phyloP scores from a whole-genome alignment of 805 yeast species.

The Metschnikowia henanensis region DNA sequence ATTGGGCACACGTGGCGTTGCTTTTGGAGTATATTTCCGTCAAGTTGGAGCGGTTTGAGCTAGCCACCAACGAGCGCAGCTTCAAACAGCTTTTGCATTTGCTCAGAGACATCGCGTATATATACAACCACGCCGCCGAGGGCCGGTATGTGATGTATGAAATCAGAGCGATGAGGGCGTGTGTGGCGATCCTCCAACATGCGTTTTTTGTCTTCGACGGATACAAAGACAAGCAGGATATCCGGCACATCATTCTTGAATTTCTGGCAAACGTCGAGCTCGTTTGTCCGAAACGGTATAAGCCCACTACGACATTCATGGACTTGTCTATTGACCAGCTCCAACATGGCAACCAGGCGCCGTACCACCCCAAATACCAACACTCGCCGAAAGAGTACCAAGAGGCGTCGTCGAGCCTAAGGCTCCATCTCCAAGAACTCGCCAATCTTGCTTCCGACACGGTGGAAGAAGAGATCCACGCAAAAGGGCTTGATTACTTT shows the following conservation, averaged over 20 bases:
- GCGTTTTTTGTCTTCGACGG: constrained; percentile 32
- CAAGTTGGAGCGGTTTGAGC: constrained; percentile 19
- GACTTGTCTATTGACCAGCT: constrained; percentile 8
- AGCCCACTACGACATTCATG: constrained; percentile 1
- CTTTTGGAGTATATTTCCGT: constrained; percentile 23
- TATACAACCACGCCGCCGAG: constrained; percentile 4
- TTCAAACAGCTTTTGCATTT: constrained; percentile 27
- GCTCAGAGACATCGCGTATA: constrained; percentile 14
- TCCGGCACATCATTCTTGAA: constrained; percentile 9
- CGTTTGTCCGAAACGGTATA: constrained; percentile 1
- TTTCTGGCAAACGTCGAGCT: constrained; percentile 7
- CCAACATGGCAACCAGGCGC: constrained; percentile 2
- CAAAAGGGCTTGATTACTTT: constrained; percentile 1
- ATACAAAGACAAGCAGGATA: constrained; percentile 27
- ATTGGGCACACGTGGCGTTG: constrained; percentile 31
- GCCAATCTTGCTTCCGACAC: background rate
- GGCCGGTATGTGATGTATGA: constrained; percentile 5
- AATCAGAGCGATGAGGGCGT: constrained; percentile 6
- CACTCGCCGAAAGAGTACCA: constrained; percentile 9
- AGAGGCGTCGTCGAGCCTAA: background rate
- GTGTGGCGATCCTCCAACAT: constrained; percentile 18
- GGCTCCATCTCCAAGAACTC: background rate
- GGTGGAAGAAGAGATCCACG: background rate
- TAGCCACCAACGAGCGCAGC: constrained; percentile 20
- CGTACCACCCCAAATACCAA: constrained; percentile 11